A percentile compares a stretch with the other conserved stretches of the same genome.
Evolutionary conservation across 1,284 basidiomycete species (phyloP).

Genomic region (Grifola frondosa): DNA sequence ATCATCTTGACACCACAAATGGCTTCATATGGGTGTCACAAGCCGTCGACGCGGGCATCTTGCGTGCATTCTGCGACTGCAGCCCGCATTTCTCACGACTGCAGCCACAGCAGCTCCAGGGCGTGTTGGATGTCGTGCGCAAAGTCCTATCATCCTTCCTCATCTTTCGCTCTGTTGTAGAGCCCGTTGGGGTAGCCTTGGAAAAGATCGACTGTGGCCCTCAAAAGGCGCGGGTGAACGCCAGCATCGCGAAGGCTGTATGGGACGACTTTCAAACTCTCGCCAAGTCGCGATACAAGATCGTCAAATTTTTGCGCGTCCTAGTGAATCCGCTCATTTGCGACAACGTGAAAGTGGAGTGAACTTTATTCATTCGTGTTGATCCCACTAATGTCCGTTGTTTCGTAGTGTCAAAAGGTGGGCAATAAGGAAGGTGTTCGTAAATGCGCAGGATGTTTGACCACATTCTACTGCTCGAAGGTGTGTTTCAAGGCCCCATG

Average conservation of each 20-base stretch:
- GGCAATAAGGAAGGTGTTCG: conserved; percentile 35
- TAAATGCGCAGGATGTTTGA: conserved; percentile 35
- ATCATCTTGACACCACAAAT: conserved; percentile 38
- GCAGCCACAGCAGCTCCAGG: conserved; percentile 30
- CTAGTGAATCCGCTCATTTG: conserved; percentile 31
- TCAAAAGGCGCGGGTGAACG: conserved; percentile 18
- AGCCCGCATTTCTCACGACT: conserved; percentile 28
- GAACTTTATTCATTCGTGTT: not conserved
- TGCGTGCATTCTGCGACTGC: conserved; percentile 33
- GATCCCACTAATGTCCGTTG: not conserved
- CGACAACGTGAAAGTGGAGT: conserved; percentile 37
- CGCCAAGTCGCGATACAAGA: no score
- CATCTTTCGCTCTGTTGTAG: conserved; percentile 37
- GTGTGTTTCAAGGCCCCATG: conserved; percentile 3
- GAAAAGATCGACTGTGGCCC: conserved; percentile 19
- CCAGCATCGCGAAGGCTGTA: conserved; percentile 23
- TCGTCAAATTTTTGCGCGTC: no score
- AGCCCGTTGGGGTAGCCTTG: conserved; percentile 28
- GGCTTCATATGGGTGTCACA: conserved; percentile 40
- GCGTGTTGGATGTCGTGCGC: conserved; percentile 30
- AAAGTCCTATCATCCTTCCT: conserved; percentile 36
- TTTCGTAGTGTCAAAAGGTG: conserved; percentile 36
- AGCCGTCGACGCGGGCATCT: conserved; percentile 34
- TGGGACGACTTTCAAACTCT: conserved; percentile 31
- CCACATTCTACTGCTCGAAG: conserved; percentile 41